Percentiles rank a stretch among this genome's conserved stretches.
phyloP scores from a whole-genome alignment of 495 filamentous ascomycete species.

The Aspergillus affinis region DNA sequence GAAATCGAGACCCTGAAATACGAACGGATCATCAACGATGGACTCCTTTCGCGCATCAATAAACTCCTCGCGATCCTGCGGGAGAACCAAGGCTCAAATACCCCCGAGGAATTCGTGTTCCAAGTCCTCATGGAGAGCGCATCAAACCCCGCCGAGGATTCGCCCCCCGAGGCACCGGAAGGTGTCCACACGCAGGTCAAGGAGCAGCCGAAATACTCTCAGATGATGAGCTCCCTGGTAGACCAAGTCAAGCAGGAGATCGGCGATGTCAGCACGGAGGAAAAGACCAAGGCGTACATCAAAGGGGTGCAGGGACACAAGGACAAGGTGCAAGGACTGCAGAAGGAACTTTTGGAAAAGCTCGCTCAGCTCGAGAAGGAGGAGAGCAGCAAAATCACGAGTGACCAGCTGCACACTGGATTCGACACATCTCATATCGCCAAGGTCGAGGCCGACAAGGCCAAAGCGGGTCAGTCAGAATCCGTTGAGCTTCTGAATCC shows the following conservation, averaged over 20 bases:
- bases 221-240: constrained; percentile 90
- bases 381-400: constrained; percentile 88
- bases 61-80: constrained; percentile 69
- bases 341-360: constrained; percentile 68
- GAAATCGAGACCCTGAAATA: constrained; percentile 91
- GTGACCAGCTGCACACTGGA: constrained; percentile 85
- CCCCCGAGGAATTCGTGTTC: constrained; percentile 81
- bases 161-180: constrained; percentile 67
- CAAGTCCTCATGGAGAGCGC: constrained; percentile 79
- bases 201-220: constrained; percentile 81
- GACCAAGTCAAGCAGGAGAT: constrained; percentile 93
- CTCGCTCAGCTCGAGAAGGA: constrained; percentile 83
- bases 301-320: constrained; percentile 73
- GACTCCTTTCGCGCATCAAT: constrained; percentile 79
- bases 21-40: constrained; percentile 90
- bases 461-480: constrained; percentile 38
- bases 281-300: constrained; percentile 69
- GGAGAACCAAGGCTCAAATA: constrained; percentile 64
- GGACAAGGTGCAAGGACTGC: constrained; percentile 72
- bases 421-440: constrained; percentile 80
- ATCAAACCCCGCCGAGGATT: constrained; percentile 67
- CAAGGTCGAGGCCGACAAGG: constrained; percentile 51
- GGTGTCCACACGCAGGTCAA: constrained; percentile 73
- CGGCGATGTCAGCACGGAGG: constrained; percentile 62
- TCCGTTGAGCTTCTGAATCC: constrained; percentile 82